Evolutionary conservation across 805 yeast species (phyloP).

Genomic region (Schwanniomyces occidentalis): DNA sequence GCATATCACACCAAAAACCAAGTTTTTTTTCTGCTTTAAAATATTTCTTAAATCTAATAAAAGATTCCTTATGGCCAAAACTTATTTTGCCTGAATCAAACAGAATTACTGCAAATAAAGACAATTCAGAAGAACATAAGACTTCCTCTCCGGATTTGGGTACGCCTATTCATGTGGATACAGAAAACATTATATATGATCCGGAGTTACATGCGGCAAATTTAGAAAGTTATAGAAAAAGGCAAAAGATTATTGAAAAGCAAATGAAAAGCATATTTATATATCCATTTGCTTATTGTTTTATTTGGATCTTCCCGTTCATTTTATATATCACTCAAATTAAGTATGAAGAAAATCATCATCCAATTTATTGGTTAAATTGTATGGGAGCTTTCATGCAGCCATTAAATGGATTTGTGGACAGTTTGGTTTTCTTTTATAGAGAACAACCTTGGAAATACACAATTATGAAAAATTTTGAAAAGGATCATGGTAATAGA

Average conservation of each 20-base stretch:
- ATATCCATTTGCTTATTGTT: conserved; percentile 79
- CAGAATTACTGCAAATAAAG: conserved; percentile 1
- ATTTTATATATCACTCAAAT: conserved; percentile 61
- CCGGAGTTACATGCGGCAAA: conserved; percentile 58
- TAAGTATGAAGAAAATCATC: conserved; percentile 45
- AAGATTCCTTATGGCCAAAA: conserved; percentile 26
- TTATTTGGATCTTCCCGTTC: conserved; percentile 82
- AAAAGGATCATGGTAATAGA: conserved; percentile 30
- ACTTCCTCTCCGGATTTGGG: background rate
- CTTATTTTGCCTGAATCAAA: conserved; percentile 27
- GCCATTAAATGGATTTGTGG: conserved; percentile 79
- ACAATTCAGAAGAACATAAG: background rate
- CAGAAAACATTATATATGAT: conserved; percentile 24
- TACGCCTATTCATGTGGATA: conserved; percentile 11
- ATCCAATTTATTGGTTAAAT: conserved; percentile 62
- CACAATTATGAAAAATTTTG: conserved; percentile 40
- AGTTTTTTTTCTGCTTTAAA: conserved; percentile 34
- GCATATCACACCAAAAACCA: too few relatives aligned
- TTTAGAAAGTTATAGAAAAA: conserved; percentile 56
- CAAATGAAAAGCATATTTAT: conserved; percentile 80
- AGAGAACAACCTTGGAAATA: conserved; percentile 80
- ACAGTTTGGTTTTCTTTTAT: conserved; percentile 69
- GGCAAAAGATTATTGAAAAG: conserved; percentile 67
- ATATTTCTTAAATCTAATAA: conserved; percentile 25
- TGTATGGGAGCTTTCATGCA: conserved; percentile 73